Percentiles rank a stretch among this genome's conserved stretches.
These are phyloP conservation scores for Ganoderma lingzhi DNA, from an alignment of 1,284 basidiomycete species.

Conservation along the genomic window DNA sequence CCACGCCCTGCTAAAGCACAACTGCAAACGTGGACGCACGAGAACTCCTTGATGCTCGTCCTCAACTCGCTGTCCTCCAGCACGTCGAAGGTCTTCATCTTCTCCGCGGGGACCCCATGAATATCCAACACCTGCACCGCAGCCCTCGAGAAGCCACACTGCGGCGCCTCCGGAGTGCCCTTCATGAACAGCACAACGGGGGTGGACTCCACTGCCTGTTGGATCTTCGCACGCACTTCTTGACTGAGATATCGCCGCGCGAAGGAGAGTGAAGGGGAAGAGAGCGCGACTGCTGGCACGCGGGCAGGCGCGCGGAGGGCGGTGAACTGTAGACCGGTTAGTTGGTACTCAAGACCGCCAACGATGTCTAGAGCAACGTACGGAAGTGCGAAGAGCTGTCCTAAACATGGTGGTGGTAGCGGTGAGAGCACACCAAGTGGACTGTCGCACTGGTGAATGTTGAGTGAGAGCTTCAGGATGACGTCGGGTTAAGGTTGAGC, in stretches of 20 bases:
- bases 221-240: constrained; percentile 52
- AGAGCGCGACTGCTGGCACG: constrained; percentile 30
- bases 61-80: constrained; percentile 88
- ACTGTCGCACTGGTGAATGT: constrained; percentile 22
- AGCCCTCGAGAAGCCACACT: constrained; percentile 93
- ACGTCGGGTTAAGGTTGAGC: constrained; percentile 25
- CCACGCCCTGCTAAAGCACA: constrained; percentile 44
- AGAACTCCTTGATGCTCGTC: constrained; percentile 93
- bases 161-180: constrained; percentile 75
- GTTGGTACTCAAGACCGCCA: neutral
- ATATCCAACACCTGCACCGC: constrained; percentile 92
- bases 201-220: constrained; percentile 70
- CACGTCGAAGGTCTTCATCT: constrained; percentile 90
- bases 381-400: constrained; percentile 52
- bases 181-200: constrained; percentile 97
- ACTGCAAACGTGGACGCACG: constrained; percentile 60
- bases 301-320: constrained; percentile 34
- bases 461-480: constrained; percentile 31
- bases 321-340: constrained; percentile 19
- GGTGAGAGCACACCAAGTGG: constrained; percentile 18
- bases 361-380: constrained; percentile 35
- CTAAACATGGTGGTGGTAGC: constrained; percentile 51
- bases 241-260: constrained; percentile 53
- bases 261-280: constrained; percentile 35
- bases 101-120: constrained; percentile 83